Percentiles rank a stretch among this genome's conserved stretches.
Evolutionary conservation across 2,329 filamentous ascomycete species (phyloP).

Genomic region (Dothideomycetes sp.): DNA sequence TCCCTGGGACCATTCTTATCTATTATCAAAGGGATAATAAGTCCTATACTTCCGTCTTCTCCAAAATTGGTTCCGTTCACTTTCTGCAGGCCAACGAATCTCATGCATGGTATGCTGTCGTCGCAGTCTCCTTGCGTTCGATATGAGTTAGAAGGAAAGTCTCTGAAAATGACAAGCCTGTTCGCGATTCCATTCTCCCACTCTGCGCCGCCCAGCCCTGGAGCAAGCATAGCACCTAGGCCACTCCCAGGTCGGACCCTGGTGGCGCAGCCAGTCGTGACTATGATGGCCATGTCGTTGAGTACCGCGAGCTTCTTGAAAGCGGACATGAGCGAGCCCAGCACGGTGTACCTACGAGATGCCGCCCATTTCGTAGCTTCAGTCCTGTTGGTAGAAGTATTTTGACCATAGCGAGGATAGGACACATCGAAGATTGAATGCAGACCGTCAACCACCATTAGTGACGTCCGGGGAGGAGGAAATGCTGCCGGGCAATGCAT

Average conservation of each 20-base stretch:
- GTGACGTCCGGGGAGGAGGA: slow-evolving; percentile 49
- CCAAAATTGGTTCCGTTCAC: slow-evolving; percentile 27
- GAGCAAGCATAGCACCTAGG: slow-evolving; percentile 55
- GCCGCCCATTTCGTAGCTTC: slow-evolving; percentile 38
- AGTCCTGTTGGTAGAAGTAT: slow-evolving; percentile 8
- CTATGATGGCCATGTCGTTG: slow-evolving; percentile 59
- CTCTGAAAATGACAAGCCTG: slow-evolving; percentile 66
- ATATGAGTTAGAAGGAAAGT: slow-evolving; percentile 46
- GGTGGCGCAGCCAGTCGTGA: slow-evolving; percentile 74
- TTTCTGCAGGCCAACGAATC: slow-evolving; percentile 35
- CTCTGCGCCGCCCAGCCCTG: slow-evolving; percentile 60
- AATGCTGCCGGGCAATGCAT: slow-evolving; percentile 53
- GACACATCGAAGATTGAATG: slow-evolving; percentile 67
- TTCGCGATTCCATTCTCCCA: slow-evolving; percentile 74
- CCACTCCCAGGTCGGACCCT: slow-evolving; percentile 49
- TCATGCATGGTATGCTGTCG: slow-evolving; percentile 19
- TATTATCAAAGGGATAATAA: slow-evolving; percentile 39
- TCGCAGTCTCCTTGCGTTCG: slow-evolving; percentile 14
- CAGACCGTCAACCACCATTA: slow-evolving; percentile 69
- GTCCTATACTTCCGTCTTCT: slow-evolving; percentile 30
- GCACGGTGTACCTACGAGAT: slow-evolving; percentile 46
- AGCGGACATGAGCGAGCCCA: slow-evolving; percentile 50
- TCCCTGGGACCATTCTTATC: slow-evolving; percentile 17
- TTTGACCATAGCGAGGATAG: slow-evolving; percentile 48
- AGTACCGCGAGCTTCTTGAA: slow-evolving; percentile 64